Percentiles rank a stretch among this genome's conserved stretches.
These are phyloP conservation scores for Picea glauca DNA, from an alignment of 75 land plant genomes.

Conservation along the genomic window DNA sequence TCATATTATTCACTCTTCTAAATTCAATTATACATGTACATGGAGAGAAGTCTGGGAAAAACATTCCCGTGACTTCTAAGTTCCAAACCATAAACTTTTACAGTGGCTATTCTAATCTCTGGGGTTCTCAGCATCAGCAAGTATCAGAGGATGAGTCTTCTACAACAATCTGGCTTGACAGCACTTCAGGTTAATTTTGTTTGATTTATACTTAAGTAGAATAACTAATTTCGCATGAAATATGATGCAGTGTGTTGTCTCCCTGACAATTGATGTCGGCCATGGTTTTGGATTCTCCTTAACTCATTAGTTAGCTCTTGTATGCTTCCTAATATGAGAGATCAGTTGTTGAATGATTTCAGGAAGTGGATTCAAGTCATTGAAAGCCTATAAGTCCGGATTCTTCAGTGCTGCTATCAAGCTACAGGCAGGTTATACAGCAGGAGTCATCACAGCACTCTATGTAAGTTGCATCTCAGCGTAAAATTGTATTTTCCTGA, in stretches of 20 bases:
- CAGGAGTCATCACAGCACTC: slow-evolving; percentile 72
- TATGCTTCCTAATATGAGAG: no score
- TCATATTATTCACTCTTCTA: no score
- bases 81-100: slow-evolving; percentile 34
- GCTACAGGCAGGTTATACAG: slow-evolving; percentile 73
- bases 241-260: no score
- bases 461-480: slow-evolving; percentile 34
- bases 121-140: slow-evolving; percentile 65
- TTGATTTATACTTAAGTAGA: no score
- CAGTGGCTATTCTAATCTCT: slow-evolving; percentile 37
- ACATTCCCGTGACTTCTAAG: no score
- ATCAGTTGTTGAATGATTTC: not conserved
- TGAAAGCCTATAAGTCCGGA: slow-evolving; percentile 41
- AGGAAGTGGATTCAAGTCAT: slow-evolving; percentile 84
- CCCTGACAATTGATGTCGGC: no score
- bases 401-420: slow-evolving; percentile 67
- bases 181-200: slow-evolving; percentile 36
- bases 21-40: no score
- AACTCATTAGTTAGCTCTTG: no score
- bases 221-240: no score
- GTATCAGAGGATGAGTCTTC: slow-evolving; percentile 29
- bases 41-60: no score
- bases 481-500: no score
- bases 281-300: no score
- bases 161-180: slow-evolving; percentile 67